These are phyloP conservation scores for Calonectria hongkongensis DNA, from an alignment of 2,329 filamentous ascomycete genomes.

Conservation along the genomic window DNA sequence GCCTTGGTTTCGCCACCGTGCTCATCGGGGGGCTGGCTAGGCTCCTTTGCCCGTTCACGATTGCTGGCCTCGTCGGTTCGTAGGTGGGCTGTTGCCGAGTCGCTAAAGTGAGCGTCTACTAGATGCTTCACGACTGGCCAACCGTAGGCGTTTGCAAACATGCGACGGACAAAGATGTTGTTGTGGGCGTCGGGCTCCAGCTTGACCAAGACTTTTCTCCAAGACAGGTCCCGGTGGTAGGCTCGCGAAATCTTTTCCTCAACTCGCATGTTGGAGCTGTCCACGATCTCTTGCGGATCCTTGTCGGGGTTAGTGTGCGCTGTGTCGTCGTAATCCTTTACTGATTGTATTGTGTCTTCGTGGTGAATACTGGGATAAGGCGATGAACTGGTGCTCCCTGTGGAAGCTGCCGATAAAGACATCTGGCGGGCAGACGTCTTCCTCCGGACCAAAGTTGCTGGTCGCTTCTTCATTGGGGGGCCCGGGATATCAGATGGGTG, in stretches of 20 bases:
- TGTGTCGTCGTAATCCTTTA: constrained; percentile 72
- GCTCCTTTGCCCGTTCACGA: constrained; percentile 80
- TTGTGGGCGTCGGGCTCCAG: constrained; percentile 98
- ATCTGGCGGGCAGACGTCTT: constrained; percentile 55
- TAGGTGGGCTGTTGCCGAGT: constrained; percentile 76
- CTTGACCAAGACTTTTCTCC: constrained; percentile 97
- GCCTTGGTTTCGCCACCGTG: constrained; percentile 82
- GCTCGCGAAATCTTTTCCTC: constrained; percentile 98
- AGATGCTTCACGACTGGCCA: constrained; percentile 98
- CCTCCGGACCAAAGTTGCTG: constrained; percentile 60
- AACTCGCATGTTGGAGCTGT: constrained; percentile 85
- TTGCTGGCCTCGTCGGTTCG: constrained; percentile 80
- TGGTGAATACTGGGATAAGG: constrained; percentile 61
- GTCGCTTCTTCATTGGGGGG: constrained; percentile 78
- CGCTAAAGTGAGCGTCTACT: constrained; percentile 94
- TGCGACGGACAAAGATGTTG: constrained; percentile 96
- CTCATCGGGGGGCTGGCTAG: constrained; percentile 72
- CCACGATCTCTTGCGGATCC: constrained; percentile 63
- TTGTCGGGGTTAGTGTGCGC: constrained; percentile 68
- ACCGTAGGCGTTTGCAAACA: constrained; percentile 97
- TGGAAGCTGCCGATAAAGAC: constrained; percentile 50
- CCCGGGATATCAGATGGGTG: constrained; percentile 94
- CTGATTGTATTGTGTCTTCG: constrained; percentile 66
- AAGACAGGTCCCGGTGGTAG: constrained; percentile 93
- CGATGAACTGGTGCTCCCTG: constrained; percentile 58